These are phyloP conservation scores for Pythium oligandrum DNA, from an alignment of 352 stramenopile species.

Conservation along the genomic window DNA sequence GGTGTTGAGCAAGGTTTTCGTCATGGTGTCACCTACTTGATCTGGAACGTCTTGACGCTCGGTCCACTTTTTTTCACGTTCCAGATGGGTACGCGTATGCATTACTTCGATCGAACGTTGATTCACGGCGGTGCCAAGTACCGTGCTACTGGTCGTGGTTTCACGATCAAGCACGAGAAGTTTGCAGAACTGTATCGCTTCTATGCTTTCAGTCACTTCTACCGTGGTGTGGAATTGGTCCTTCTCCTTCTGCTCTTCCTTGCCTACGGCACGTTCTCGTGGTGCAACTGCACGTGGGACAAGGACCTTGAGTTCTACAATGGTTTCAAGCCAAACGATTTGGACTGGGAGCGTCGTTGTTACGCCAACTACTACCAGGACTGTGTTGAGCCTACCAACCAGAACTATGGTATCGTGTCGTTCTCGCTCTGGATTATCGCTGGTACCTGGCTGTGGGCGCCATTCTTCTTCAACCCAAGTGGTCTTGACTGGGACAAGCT, in stretches of 20 bases:
- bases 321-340: conserved; percentile 59
- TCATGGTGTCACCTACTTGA: conserved; percentile 88
- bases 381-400: conserved; percentile 92
- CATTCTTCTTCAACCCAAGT: conserved; percentile 95
- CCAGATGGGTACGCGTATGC: conserved; percentile 98
- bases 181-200: conserved; percentile 98
- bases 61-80: conserved; percentile 99
- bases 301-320: conserved; percentile 71
- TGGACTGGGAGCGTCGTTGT: conserved; percentile 74
- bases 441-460: conserved; percentile 82
- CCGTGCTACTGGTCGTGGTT: conserved; percentile 96
- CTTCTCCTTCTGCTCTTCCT: conserved; percentile 79
- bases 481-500: conserved; percentile 98
- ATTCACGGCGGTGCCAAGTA: conserved; percentile 98
- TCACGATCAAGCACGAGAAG: conserved; percentile 98
- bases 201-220: conserved; percentile 97
- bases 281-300: conserved; percentile 85
- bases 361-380: conserved; percentile 83
- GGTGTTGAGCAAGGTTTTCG: conserved; percentile 96
- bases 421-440: conserved; percentile 96
- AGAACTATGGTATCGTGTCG: conserved; percentile 97
- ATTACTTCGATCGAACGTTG: conserved; percentile 98
- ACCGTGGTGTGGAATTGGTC: conserved; percentile 94
- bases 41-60: conserved; percentile 96
- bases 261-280: conserved; percentile 93